A percentile compares a stretch with the other conserved stretches of the same genome.
These are phyloP conservation scores for Drechslerella dactyloides DNA, from an alignment of 2,329 filamentous ascomycete genomes.

Conservation along the genomic window DNA sequence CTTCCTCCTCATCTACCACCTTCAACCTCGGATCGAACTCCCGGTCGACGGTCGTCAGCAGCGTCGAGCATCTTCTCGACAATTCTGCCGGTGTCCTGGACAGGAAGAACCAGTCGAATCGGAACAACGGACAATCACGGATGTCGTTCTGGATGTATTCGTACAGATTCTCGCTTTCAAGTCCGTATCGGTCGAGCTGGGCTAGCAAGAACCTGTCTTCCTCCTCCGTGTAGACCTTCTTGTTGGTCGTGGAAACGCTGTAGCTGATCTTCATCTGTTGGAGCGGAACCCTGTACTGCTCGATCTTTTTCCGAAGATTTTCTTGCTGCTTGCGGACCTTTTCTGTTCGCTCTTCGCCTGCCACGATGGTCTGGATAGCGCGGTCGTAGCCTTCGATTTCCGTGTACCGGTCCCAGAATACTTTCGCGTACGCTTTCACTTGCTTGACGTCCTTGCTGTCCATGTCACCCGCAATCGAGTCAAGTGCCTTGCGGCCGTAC, in stretches of 20 bases:
- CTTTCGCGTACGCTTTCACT: conserved; percentile 87
- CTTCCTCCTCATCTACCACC: conserved; percentile 63
- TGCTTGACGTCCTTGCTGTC: conserved; percentile 87
- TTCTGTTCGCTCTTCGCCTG: conserved; percentile 86
- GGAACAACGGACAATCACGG: conserved; percentile 88
- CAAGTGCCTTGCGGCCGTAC: conserved; percentile 85
- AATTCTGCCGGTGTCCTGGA: conserved; percentile 92
- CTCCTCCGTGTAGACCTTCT: conserved; percentile 99
- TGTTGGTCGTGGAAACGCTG: conserved; percentile 97
- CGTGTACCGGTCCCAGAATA: conserved; percentile 94
- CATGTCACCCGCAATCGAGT: conserved; percentile 83
- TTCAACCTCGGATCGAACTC: conserved; percentile 79
- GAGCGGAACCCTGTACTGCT: conserved; percentile 92
- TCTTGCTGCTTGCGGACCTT: conserved; percentile 92
- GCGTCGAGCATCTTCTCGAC: conserved; percentile 86
- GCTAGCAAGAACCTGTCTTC: conserved; percentile 95
- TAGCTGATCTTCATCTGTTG: conserved; percentile 99
- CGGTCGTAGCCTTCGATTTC: conserved; percentile 90
- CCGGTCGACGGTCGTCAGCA: conserved; percentile 90
- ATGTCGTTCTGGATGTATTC: conserved; percentile 98
- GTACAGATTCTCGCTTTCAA: conserved; percentile 88
- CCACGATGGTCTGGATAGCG: conserved; percentile 85
- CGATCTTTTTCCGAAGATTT: conserved; percentile 92
- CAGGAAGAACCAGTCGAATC: conserved; percentile 99
- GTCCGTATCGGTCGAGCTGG: conserved; percentile 86